A percentile compares a stretch with the other conserved stretches of the same genome.
Evolutionary conservation across 768 basidiomycete species (phyloP).

Genomic region (Pulveroboletus frians): DNA sequence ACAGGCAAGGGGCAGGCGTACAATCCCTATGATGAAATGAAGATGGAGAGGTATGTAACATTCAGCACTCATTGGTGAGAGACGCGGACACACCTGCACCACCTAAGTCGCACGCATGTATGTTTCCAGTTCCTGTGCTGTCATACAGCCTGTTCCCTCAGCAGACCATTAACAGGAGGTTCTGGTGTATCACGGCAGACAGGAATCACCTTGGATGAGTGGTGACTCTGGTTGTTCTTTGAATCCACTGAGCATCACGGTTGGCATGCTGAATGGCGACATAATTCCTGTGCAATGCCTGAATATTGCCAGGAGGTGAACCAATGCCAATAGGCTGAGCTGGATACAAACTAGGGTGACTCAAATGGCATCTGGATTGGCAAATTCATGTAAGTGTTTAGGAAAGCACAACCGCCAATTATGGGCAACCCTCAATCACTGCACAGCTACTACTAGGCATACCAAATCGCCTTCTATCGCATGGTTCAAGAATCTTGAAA

Average conservation of each 20-base stretch:
- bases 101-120: constrained; percentile 44
- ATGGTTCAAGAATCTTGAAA: constrained; percentile 90
- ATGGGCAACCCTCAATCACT: no score
- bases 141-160: constrained; percentile 58
- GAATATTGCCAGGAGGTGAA: not conserved
- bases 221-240: constrained; percentile 35
- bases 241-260: constrained; percentile 26
- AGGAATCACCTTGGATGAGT: constrained; percentile 24
- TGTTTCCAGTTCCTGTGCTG: constrained; percentile 54
- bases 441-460: no score
- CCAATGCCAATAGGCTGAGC: not conserved
- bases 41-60: no score
- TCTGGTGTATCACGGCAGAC: not conserved
- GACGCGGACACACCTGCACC: constrained; percentile 31
- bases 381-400: no score
- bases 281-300: constrained; percentile 11
- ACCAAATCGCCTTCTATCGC: no score
- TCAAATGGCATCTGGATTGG: no score
- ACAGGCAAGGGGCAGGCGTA: no score
- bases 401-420: constrained; percentile 7
- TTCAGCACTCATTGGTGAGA: no score
- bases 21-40: no score
- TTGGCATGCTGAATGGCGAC: constrained; percentile 31
- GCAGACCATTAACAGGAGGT: not conserved
- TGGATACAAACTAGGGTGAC: no score